Conservation (phyloP, 139 green algal species). For the Spirogloea muscicola region DNA sequence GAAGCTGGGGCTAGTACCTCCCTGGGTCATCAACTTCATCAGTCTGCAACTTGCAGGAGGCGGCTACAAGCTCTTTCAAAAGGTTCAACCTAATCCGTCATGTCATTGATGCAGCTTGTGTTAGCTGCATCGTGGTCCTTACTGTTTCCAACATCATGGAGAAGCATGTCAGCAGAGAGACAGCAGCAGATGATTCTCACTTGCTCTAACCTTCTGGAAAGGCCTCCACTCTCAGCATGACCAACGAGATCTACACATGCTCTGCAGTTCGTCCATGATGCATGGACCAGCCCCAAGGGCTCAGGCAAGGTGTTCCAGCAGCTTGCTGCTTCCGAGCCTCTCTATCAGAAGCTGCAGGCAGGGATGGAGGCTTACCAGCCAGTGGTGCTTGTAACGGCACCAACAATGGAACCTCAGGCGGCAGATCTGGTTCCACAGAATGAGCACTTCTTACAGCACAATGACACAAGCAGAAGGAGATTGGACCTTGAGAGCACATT, state of each 20-base stretch:
- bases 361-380: too few species aligned
- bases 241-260: too few species aligned
- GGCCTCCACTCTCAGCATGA: neutral
- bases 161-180: neutral
- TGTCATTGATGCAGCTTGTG: neutral
- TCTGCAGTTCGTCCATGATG: neutral
- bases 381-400: too few species aligned
- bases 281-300: neutral
- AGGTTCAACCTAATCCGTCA: too few species aligned
- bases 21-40: constrained; percentile 41
- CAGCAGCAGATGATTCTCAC: neutral
- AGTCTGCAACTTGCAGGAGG: constrained; percentile 27
- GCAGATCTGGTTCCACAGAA: too few species aligned
- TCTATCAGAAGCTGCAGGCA: too few species aligned
- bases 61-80: constrained; percentile 23
- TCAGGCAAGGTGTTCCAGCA: neutral
- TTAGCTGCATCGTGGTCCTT: neutral
- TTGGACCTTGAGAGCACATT: too few species aligned
- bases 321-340: neutral
- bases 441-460: too few species aligned
- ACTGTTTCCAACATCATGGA: neutral
- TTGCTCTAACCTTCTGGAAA: neutral
- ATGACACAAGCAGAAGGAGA: too few species aligned
- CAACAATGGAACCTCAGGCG: too few species aligned
- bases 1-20: constrained; percentile 27